Conservation (phyloP, 108 stramenopile species). For the Cylindrotheca closterium region DNA sequence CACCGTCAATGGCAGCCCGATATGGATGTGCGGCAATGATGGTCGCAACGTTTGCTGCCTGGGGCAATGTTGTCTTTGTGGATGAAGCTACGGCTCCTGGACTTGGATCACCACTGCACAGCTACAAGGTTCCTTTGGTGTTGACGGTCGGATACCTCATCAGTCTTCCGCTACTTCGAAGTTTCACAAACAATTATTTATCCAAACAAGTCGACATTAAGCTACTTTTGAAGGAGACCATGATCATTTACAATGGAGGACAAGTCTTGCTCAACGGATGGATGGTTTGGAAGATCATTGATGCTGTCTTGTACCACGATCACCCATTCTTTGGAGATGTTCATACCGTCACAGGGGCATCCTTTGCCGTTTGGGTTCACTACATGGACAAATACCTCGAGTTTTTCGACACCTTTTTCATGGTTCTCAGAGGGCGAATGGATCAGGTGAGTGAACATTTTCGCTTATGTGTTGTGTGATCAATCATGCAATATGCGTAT, state of each 20-base stretch:
- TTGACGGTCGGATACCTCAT: conserved; percentile 73
- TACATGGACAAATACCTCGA: conserved; percentile 97
- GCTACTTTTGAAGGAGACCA: conserved; percentile 73
- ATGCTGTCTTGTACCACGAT: conserved; percentile 58
- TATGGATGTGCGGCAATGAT: conserved; percentile 77
- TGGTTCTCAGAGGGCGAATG: conserved; percentile 89
- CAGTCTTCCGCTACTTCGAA: conserved; percentile 64
- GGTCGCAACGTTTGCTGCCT: conserved; percentile 63
- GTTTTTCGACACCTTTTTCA: conserved; percentile 98
- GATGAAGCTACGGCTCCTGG: conserved; percentile 48
- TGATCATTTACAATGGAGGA: conserved; percentile 94
- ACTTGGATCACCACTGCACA: conserved; percentile 56
- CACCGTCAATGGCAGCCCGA: conserved; percentile 38
- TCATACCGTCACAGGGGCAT: conserved; percentile 50
- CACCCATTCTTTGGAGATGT: conserved; percentile 87
- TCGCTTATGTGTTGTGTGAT: background rate
- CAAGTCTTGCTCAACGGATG: conserved; percentile 94
- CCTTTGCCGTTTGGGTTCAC: conserved; percentile 94
- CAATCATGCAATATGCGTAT: background rate
- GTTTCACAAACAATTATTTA: conserved; percentile 49
- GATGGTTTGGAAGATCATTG: conserved; percentile 86
- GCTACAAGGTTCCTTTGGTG: conserved; percentile 48
- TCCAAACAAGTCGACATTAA: conserved; percentile 67
- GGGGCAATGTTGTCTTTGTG: conserved; percentile 68
- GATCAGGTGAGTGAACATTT: conserved; percentile 79